phyloP scores from a whole-genome alignment of 371 early-diverging fungal genomes.

The Mucor ambiguus region DNA sequence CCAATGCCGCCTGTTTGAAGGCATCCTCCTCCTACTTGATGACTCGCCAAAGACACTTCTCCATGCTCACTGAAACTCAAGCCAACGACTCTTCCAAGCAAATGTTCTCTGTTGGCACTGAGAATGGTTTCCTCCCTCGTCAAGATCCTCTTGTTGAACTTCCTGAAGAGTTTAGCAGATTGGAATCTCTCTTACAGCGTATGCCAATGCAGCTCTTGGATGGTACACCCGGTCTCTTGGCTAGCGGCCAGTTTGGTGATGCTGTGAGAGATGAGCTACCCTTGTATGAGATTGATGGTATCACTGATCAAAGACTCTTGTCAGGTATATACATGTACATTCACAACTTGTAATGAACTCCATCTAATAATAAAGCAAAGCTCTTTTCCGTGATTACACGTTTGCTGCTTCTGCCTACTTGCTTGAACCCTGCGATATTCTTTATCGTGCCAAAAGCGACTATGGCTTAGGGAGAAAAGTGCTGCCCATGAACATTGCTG shows the following conservation, averaged over 20 bases:
- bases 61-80: constrained; percentile 22
- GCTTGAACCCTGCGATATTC: constrained; percentile 88
- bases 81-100: constrained; percentile 15
- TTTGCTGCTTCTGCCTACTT: constrained; percentile 85
- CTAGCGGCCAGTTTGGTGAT: constrained; percentile 78
- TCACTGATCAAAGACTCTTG: constrained; percentile 71
- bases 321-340: constrained; percentile 51
- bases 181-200: constrained; percentile 73
- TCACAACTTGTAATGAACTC: not conserved
- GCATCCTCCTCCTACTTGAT: not conserved
- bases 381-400: constrained; percentile 86
- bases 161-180: constrained; percentile 65
- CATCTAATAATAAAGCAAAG: constrained; percentile 28
- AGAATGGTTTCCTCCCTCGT: constrained; percentile 77
- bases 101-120: constrained; percentile 65
- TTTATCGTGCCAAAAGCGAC: constrained; percentile 63
- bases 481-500: constrained; percentile 78
- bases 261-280: constrained; percentile 75
- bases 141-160: constrained; percentile 65
- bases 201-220: constrained; percentile 76
- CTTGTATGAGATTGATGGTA: constrained; percentile 67
- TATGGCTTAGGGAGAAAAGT: constrained; percentile 82
- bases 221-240: constrained; percentile 75
- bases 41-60: constrained; percentile 9
- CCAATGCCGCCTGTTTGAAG: not conserved